A percentile compares a stretch with the other conserved stretches of the same genome.
Conservation (phyloP, 352 stramenopile genomes). For the Lagenidium giganteum region DNA sequence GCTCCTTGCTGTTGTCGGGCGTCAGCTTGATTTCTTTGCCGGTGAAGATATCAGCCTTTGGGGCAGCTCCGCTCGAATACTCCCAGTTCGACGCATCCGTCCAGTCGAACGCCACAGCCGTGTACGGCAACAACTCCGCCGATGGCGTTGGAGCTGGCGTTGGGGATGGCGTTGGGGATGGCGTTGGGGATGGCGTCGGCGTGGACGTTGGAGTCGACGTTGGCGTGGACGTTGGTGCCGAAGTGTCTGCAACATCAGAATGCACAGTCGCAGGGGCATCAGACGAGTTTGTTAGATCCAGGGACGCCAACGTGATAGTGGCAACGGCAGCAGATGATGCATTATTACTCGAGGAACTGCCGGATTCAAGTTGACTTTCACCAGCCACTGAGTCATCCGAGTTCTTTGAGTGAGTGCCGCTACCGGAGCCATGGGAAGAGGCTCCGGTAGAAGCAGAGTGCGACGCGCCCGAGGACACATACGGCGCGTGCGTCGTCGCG, state of each 20-base stretch:
- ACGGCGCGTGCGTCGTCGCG: too few relatives aligned
- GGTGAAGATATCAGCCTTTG: slow-evolving; percentile 38
- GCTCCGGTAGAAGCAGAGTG: slow-evolving; percentile 12
- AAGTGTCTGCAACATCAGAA: too few relatives aligned
- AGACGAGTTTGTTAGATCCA: too few relatives aligned
- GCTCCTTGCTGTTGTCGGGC: slow-evolving; percentile 36
- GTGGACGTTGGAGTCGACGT: too few relatives aligned
- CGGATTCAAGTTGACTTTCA: too few relatives aligned
- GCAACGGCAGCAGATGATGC: slow-evolving; percentile 4
- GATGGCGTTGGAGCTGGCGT: too few relatives aligned
- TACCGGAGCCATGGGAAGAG: too few relatives aligned
- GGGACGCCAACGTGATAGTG: neutral
- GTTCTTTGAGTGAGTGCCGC: slow-evolving; percentile 1
- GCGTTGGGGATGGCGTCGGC: too few relatives aligned
- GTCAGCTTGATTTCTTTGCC: slow-evolving; percentile 50
- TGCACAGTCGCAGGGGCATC: slow-evolving; percentile 2
- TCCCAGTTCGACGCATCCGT: slow-evolving; percentile 59
- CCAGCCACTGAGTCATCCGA: slow-evolving; percentile 5
- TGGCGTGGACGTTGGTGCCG: slow-evolving; percentile 8
- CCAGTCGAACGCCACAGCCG: slow-evolving; percentile 61
- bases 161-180: slow-evolving; percentile 11
- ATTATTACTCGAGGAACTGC: slow-evolving; percentile 13
- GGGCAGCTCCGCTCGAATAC: slow-evolving; percentile 32
- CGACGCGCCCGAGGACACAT: too few relatives aligned
- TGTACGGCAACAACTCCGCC: slow-evolving; percentile 47